Percentiles rank a stretch among this genome's conserved stretches.
Evolutionary conservation across 768 basidiomycete species (phyloP).

Genomic region (Podaxis rugospora): DNA sequence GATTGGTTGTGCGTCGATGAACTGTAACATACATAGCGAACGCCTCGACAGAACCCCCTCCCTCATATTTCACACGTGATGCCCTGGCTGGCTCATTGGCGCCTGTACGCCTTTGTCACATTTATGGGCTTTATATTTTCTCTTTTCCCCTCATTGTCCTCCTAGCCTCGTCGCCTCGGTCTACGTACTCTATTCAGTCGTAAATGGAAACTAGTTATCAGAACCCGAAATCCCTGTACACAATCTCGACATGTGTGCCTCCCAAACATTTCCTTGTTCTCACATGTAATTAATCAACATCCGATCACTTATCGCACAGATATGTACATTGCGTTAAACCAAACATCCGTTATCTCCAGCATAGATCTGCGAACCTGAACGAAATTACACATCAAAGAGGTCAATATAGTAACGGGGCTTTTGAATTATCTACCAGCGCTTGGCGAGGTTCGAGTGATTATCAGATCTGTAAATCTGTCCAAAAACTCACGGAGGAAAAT

Average conservation of each 20-base stretch:
- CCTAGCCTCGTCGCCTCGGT: background rate
- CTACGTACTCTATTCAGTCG: background rate
- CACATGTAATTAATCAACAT: background rate
- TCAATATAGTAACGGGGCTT: background rate
- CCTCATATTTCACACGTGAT: constrained; percentile 9
- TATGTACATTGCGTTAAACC: background rate
- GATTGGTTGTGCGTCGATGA: constrained; percentile 4
- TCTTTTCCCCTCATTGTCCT: background rate
- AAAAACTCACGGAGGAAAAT: too few relatives aligned
- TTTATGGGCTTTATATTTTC: too few relatives aligned
- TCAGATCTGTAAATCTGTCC: too few relatives aligned
- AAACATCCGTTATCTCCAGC: background rate
- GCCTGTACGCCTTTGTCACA: background rate
- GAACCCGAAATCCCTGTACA: background rate
- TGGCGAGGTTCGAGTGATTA: too few relatives aligned
- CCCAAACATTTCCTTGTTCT: background rate
- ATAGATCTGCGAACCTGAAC: background rate
- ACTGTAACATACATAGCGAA: constrained; percentile 5
- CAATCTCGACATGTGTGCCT: background rate
- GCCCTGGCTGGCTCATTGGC: background rate
- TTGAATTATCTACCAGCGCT: too few relatives aligned
- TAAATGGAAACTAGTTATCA: background rate
- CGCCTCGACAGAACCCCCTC: background rate
- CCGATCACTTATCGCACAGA: background rate
- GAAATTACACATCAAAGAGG: background rate